These are phyloP conservation scores for Cryptococcus hybrid DNA, from an alignment of 1,284 basidiomycete genomes.

Conservation along the genomic window DNA sequence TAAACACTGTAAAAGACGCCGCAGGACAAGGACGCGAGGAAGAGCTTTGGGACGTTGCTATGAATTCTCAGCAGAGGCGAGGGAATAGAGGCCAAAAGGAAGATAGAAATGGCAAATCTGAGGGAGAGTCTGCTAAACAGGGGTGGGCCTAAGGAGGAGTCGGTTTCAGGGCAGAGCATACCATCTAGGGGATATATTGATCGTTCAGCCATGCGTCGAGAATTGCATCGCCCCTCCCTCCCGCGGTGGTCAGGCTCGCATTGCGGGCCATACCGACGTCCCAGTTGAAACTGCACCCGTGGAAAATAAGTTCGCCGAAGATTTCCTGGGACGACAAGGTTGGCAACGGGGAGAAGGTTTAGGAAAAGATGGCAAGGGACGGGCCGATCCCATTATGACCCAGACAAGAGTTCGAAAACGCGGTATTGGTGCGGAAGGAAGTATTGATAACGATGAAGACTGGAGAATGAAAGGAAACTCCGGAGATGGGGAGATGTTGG, in stretches of 20 bases:
- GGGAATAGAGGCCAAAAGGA: conserved; percentile 23
- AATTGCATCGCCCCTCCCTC: conserved; percentile 23
- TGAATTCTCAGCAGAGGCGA: conserved; percentile 23
- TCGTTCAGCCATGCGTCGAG: conserved; percentile 41
- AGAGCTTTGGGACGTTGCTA: conserved; percentile 9
- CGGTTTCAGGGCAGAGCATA: not conserved
- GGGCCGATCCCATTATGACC: conserved; percentile 27
- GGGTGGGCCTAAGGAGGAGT: not conserved
- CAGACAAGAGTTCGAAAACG: conserved; percentile 27
- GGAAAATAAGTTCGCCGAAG: conserved; percentile 16
- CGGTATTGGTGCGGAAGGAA: conserved; percentile 31
- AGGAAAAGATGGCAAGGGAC: conserved; percentile 29
- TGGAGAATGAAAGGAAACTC: conserved; percentile 26
- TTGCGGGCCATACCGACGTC: too few species aligned
- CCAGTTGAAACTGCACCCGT: not conserved
- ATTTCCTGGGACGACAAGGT: conserved; percentile 37
- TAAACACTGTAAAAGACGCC: not conserved
- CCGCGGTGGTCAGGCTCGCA: too few species aligned
- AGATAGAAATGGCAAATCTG: conserved; percentile 33
- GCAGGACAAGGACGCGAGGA: not conserved
- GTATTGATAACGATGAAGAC: conserved; percentile 20
- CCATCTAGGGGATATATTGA: conserved; percentile 26
- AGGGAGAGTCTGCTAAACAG: conserved; percentile 30
- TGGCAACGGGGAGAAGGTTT: conserved; percentile 40
- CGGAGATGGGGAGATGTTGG: too few species aligned